phyloP scores from a whole-genome alignment of 2,329 filamentous ascomycete species.

The Penicillium sp. region DNA sequence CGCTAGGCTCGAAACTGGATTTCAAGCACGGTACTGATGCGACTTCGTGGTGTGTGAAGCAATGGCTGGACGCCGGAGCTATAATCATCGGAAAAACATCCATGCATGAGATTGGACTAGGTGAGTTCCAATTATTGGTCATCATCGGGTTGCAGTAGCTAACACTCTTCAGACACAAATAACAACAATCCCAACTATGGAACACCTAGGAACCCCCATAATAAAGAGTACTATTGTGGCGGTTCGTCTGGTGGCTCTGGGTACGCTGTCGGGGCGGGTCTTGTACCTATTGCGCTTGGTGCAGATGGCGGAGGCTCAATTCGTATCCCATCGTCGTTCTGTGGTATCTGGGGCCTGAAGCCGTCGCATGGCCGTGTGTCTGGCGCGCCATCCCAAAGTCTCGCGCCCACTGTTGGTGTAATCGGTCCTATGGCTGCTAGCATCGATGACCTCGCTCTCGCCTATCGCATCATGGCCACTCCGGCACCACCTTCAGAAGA shows the following conservation, averaged over 20 bases:
- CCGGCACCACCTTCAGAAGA: constrained; percentile 60
- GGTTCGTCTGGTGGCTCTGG: constrained; percentile 76
- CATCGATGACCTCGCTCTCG: constrained; percentile 72
- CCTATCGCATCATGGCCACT: constrained; percentile 76
- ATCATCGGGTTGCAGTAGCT: not conserved
- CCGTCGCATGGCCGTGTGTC: constrained; percentile 69
- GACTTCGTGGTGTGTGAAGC: constrained; percentile 68
- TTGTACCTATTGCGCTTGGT: constrained; percentile 70
- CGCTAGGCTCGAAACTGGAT: constrained; percentile 62
- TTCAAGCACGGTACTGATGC: constrained; percentile 49
- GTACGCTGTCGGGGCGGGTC: constrained; percentile 66
- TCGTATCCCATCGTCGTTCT: constrained; percentile 71
- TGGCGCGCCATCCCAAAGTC: constrained; percentile 55
- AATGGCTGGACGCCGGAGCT: constrained; percentile 71
- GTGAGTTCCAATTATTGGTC: constrained; percentile 32
- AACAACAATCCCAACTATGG: constrained; percentile 76
- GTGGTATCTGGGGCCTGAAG: constrained; percentile 79
- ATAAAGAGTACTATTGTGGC: constrained; percentile 72
- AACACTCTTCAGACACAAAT: constrained; percentile 58
- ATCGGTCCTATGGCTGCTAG: constrained; percentile 73
- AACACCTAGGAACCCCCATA: constrained; percentile 75
- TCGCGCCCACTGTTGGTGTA: constrained; percentile 63
- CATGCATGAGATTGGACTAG: constrained; percentile 78
- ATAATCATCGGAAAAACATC: constrained; percentile 71
- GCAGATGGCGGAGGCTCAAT: constrained; percentile 75